Conservation (phyloP, 331 rosid genomes). For the Phaseolus coccineus region DNA sequence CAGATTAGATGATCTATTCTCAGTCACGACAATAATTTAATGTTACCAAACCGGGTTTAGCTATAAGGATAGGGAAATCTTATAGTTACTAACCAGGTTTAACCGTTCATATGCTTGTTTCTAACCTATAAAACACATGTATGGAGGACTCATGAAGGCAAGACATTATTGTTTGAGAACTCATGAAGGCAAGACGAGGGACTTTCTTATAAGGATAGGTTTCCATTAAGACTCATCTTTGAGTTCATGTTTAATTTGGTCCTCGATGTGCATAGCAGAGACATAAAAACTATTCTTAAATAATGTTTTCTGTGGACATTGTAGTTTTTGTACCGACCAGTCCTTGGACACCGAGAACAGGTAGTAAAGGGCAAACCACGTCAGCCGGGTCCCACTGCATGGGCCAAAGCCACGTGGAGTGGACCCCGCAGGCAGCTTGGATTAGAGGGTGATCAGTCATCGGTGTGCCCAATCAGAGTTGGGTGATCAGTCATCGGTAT, state of each 20-base stretch:
- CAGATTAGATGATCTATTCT: slow-evolving; percentile 5
- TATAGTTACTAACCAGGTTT: not conserved
- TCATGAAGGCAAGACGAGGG: not conserved
- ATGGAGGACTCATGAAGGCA: not conserved
- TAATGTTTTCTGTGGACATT: too few species aligned
- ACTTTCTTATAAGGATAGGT: not conserved
- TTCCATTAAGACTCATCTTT: not conserved
- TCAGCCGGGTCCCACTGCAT: too few species aligned
- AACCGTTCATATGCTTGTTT: not conserved
- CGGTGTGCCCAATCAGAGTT: too few species aligned
- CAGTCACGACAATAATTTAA: not conserved
- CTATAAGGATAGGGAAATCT: not conserved
- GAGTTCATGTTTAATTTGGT: not conserved
- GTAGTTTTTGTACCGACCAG: too few species aligned
- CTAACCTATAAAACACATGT: not conserved
- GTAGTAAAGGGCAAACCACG: too few species aligned
- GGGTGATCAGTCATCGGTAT: too few species aligned
- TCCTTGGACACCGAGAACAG: too few species aligned
- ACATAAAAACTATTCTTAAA: not conserved
- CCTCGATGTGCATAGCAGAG: not conserved
- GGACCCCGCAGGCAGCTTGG: too few species aligned
- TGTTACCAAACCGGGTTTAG: not conserved
- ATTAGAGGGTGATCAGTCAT: too few species aligned
- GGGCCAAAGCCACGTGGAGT: too few species aligned
- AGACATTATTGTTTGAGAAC: not conserved